Percentiles rank a stretch among this genome's conserved stretches.
Evolutionary conservation across 2,329 filamentous ascomycete genomes (phyloP).

Genomic region (Colletotrichum euphorbiae): DNA sequence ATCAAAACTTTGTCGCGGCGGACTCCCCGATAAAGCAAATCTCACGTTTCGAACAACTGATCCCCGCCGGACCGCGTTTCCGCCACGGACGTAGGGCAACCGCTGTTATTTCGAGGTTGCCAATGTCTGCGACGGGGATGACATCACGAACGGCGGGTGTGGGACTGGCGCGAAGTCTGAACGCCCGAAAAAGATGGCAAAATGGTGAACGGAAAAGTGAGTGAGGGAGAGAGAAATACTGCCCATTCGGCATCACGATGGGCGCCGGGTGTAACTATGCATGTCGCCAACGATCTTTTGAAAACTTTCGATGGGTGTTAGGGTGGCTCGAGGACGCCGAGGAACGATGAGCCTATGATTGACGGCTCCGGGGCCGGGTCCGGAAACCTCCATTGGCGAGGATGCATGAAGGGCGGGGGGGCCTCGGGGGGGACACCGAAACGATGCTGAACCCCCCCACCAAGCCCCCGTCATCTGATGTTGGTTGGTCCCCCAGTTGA

Average conservation of each 20-base stretch:
- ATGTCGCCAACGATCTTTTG: not conserved
- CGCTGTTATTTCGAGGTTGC: not conserved
- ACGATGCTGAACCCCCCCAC: not conserved
- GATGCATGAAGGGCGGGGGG: not conserved
- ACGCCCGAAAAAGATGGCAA: no score
- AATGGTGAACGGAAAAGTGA: no score
- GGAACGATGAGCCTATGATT: not conserved
- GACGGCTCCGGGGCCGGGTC: no score
- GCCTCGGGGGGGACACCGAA: not conserved
- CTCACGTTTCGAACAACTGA: not conserved
- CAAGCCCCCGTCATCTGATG: conserved; percentile 29
- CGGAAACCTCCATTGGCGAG: no score
- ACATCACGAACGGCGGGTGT: conserved; percentile 7
- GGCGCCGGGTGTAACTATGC: not conserved
- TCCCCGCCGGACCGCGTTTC: not conserved
- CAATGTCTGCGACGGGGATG: conserved; percentile 3
- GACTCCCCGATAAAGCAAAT: not conserved
- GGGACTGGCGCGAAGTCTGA: not conserved
- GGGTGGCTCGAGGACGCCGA: not conserved
- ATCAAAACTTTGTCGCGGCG: not conserved
- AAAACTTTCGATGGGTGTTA: not conserved
- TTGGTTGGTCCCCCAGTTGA: not conserved
- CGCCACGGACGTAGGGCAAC: not conserved
- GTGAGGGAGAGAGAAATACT: not conserved
- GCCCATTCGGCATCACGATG: not conserved